phyloP scores from a whole-genome alignment of 2,329 filamentous ascomycete genomes.

The Emmonsiellopsis sp. region DNA sequence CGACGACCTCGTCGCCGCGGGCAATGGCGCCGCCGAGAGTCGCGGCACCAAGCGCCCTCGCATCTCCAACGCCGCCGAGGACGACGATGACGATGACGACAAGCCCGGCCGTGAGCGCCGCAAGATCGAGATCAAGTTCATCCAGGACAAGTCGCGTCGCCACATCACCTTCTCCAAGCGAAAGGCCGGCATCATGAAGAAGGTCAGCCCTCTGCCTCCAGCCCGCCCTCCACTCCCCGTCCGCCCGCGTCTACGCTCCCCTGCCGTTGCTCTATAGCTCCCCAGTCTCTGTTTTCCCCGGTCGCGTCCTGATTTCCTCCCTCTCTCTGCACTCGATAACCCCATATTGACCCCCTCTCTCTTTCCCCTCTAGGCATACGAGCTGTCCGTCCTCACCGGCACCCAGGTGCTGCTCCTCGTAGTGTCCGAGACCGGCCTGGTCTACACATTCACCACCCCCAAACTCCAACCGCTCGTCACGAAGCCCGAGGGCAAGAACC shows the following conservation, averaged over 20 bases:
- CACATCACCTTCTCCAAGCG: constrained; percentile 99
- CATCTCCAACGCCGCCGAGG: constrained; percentile 67
- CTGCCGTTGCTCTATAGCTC: not conserved
- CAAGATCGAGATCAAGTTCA: constrained; percentile 99
- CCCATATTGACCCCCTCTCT: not conserved
- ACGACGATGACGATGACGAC: constrained; percentile 95
- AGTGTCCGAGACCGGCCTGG: constrained; percentile 91
- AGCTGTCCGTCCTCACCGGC: constrained; percentile 91
- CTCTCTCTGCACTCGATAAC: not conserved
- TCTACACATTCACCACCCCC: constrained; percentile 97
- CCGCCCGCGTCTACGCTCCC: not conserved
- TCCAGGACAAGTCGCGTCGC: constrained; percentile 97
- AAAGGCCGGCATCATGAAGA: constrained; percentile 99
- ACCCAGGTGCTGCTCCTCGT: constrained; percentile 95
- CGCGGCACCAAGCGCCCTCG: constrained; percentile 87
- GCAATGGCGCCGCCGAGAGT: constrained; percentile 62
- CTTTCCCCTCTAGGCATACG: constrained; percentile 63
- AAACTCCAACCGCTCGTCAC: constrained; percentile 97
- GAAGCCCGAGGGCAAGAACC: constrained; percentile 97
- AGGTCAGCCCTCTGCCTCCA: constrained; percentile 54
- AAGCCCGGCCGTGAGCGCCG: constrained; percentile 95
- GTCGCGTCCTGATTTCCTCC: not conserved
- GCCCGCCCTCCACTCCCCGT: not conserved
- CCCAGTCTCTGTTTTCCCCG: constrained; percentile 3
- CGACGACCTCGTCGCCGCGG: constrained; percentile 54